Evolutionary conservation across 352 stramenopile species (phyloP).

Genomic region (Phytophthora europaea): DNA sequence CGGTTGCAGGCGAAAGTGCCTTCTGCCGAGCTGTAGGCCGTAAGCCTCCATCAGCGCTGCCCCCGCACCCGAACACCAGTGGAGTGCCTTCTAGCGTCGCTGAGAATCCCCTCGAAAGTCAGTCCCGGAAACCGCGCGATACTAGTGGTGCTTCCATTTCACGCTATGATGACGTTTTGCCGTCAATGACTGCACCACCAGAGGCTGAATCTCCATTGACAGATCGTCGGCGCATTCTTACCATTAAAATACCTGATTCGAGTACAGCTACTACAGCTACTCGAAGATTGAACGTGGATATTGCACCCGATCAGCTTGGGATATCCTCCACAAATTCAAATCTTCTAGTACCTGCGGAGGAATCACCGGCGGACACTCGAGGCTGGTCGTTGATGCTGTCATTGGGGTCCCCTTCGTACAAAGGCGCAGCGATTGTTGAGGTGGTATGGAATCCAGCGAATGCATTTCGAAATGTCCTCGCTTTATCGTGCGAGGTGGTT

Average conservation of each 20-base stretch:
- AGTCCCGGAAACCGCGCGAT: slow-evolving; percentile 20
- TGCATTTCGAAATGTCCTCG: slow-evolving; percentile 63
- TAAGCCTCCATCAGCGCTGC: slow-evolving; percentile 64
- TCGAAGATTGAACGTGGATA: slow-evolving; percentile 40
- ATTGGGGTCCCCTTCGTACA: slow-evolving; percentile 49
- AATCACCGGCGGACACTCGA: slow-evolving; percentile 66
- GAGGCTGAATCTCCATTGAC: slow-evolving; percentile 22
- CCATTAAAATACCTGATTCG: slow-evolving; percentile 42
- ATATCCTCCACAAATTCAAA: slow-evolving; percentile 54
- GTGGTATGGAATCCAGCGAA: slow-evolving; percentile 64
- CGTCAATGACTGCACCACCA: slow-evolving; percentile 19
- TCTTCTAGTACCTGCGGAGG: slow-evolving; percentile 80
- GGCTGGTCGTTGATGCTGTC: slow-evolving; percentile 68
- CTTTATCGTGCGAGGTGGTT: slow-evolving; percentile 53
- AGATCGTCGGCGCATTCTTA: slow-evolving; percentile 34
- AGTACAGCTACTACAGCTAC: slow-evolving; percentile 5
- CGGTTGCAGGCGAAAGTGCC: slow-evolving; percentile 68
- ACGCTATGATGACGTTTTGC: slow-evolving; percentile 42
- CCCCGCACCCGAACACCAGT: slow-evolving; percentile 41
- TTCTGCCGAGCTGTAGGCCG: slow-evolving; percentile 82
- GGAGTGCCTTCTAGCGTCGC: slow-evolving; percentile 1
- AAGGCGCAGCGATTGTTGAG: slow-evolving; percentile 49
- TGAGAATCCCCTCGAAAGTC: slow-evolving; percentile 20
- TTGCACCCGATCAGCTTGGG: slow-evolving; percentile 47
- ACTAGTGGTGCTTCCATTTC: slow-evolving; percentile 11